Conservation (phyloP, 208 protist genomes). For the Leishmania amazonensis region DNA sequence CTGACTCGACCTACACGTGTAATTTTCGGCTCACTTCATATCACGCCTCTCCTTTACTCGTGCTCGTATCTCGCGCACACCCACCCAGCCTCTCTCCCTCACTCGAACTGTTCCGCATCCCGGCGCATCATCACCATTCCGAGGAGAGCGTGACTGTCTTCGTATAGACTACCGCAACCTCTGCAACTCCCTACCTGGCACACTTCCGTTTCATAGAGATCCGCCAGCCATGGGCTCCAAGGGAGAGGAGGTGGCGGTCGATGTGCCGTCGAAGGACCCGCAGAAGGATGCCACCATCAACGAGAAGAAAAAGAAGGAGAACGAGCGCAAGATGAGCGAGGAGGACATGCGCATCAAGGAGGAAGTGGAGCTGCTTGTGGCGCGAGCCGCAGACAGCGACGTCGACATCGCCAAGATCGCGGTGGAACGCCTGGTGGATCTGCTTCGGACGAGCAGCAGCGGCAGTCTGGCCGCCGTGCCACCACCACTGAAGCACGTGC, state of each 20-base stretch:
- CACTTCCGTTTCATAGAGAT: not conserved
- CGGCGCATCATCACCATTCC: not conserved
- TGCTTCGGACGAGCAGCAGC: conserved; percentile 95
- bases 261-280: conserved; percentile 66
- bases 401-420: conserved; percentile 79
- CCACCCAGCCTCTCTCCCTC: not conserved
- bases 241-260: conserved; percentile 54
- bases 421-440: conserved; percentile 90
- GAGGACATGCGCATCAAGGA: conserved; percentile 96
- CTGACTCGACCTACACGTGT: not conserved
- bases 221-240: conserved; percentile 16
- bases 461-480: conserved; percentile 99
- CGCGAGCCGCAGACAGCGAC: conserved; percentile 79
- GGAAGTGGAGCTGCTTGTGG: conserved; percentile 94
- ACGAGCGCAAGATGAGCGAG: conserved; percentile 83
- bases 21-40: not conserved
- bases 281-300: conserved; percentile 40
- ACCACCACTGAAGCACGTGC: conserved; percentile 99
- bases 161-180: not conserved
- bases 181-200: not conserved
- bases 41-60: not conserved
- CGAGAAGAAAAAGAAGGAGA: conserved; percentile 53
- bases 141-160: not conserved
- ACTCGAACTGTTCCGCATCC: not conserved
- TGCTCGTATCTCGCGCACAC: not conserved